Conservation (phyloP, 768 basidiomycete genomes). For the Suillus weaverae region DNA sequence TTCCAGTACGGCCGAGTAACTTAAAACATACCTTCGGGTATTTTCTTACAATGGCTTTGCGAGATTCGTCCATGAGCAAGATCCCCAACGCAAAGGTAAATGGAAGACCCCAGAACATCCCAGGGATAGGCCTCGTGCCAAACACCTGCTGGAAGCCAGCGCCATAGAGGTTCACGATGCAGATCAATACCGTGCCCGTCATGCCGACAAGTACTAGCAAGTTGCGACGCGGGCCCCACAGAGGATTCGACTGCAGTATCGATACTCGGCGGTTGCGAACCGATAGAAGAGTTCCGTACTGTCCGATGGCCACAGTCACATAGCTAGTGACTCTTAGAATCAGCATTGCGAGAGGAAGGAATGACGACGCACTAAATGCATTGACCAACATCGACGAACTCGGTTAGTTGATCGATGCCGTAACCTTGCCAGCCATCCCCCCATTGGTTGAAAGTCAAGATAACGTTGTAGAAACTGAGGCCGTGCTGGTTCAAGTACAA, state of each 20-base stretch:
- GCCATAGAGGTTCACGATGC: conserved; percentile 38
- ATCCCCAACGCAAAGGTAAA: conserved; percentile 38
- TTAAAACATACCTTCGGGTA: conserved; percentile 31
- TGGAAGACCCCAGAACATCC: conserved; percentile 43
- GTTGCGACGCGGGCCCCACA: conserved; percentile 42
- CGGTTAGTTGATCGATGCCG: conserved; percentile 27
- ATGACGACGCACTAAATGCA: conserved; percentile 39
- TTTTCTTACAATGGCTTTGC: conserved; percentile 38
- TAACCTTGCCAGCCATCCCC: conserved; percentile 36
- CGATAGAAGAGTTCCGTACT: conserved; percentile 25
- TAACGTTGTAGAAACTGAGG: conserved; percentile 35
- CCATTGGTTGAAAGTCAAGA: conserved; percentile 42
- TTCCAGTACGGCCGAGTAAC: neutral
- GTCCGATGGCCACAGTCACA: conserved; percentile 34
- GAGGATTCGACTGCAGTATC: conserved; percentile 24
- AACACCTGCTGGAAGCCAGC: conserved; percentile 24
- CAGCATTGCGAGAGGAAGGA: neutral
- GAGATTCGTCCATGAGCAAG: conserved; percentile 37
- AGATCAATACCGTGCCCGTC: conserved; percentile 31
- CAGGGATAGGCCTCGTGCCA: conserved; percentile 32
- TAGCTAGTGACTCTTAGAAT: conserved; percentile 26
- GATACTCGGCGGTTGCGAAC: conserved; percentile 33
- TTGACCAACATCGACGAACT: conserved; percentile 41
- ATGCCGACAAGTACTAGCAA: conserved; percentile 33
- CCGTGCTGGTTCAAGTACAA: conserved; percentile 38